phyloP scores from a whole-genome alignment of 805 yeast genomes.

The Wickerhamiella sergipiensis region DNA sequence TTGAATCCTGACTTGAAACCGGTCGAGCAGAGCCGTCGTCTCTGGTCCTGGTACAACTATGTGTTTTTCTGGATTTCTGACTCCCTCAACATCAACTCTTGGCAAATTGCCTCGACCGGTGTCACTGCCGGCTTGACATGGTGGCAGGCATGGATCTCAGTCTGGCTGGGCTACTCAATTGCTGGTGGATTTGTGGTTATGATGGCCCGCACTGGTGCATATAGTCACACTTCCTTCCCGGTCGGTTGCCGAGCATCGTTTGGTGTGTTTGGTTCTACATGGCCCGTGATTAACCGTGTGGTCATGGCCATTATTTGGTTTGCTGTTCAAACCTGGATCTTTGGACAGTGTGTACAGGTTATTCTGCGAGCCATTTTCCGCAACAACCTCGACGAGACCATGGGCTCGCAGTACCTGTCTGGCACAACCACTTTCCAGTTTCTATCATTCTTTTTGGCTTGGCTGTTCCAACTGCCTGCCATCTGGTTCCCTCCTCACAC shows the following conservation, averaged over 20 bases:
- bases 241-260: slow-evolving; percentile 69
- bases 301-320: slow-evolving; percentile 84
- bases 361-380: slow-evolving; percentile 62
- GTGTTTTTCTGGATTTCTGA: slow-evolving; percentile 81
- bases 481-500: slow-evolving; percentile 72
- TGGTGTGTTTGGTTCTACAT: slow-evolving; percentile 74
- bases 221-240: slow-evolving; percentile 76
- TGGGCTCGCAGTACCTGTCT: slow-evolving; percentile 35
- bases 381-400: slow-evolving; percentile 14
- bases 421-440: slow-evolving; percentile 62
- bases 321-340: slow-evolving; percentile 73
- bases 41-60: slow-evolving; percentile 78
- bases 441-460: slow-evolving; percentile 66
- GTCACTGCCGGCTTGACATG: slow-evolving; percentile 63
- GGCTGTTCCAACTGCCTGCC: slow-evolving; percentile 68
- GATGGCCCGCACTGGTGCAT: slow-evolving; percentile 68
- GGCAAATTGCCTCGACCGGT: slow-evolving; percentile 86
- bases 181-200: slow-evolving; percentile 56
- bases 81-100: slow-evolving; percentile 77
- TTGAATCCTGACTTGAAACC: slow-evolving; percentile 55
- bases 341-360: slow-evolving; percentile 67
- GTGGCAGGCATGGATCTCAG: slow-evolving; percentile 88
- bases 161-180: slow-evolving; percentile 69
- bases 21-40: slow-evolving; percentile 39
- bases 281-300: slow-evolving; percentile 83